phyloP scores from a whole-genome alignment of 331 rosid species.

The Malus hybrid region DNA sequence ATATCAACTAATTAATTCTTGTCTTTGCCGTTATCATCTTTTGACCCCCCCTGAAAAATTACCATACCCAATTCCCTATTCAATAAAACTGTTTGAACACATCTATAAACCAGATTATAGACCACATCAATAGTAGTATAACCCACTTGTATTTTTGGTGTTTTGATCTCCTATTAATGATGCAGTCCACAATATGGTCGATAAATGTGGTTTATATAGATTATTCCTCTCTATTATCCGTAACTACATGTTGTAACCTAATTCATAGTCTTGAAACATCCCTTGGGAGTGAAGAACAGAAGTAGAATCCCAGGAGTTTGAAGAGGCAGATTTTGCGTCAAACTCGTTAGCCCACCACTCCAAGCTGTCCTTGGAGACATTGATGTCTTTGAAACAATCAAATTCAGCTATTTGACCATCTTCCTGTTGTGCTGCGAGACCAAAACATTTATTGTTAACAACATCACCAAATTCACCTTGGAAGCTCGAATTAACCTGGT shows the following conservation, averaged over 20 bases:
- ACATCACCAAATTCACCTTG: conserved; percentile 51
- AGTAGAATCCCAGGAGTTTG: conserved; percentile 70
- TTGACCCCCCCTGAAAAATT: not conserved
- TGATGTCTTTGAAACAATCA: conserved; percentile 65
- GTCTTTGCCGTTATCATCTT: not conserved
- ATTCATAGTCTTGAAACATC: conserved; percentile 67
- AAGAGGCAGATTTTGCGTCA: conserved; percentile 49
- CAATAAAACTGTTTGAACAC: not conserved
- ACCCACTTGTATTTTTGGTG: not conserved
- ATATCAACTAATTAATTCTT: not conserved
- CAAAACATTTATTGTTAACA: conserved; percentile 40
- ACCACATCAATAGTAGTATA: not conserved
- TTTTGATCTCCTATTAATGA: not conserved
- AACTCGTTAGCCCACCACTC: conserved; percentile 74
- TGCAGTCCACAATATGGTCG: not conserved
- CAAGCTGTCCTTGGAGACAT: conserved; percentile 43
- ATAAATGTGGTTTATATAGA: not conserved
- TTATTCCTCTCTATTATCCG: not conserved
- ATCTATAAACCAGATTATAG: not conserved
- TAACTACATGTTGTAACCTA: conserved; percentile 53
- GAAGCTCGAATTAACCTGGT: conserved; percentile 25
- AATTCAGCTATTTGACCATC: conserved; percentile 28
- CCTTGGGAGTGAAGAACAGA: conserved; percentile 46
- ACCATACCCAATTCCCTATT: not conserved
- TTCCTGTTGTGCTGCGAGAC: conserved; percentile 24